Evolutionary conservation across 805 yeast species (phyloP).

Genomic region (Starmerella ratchasimensis): DNA sequence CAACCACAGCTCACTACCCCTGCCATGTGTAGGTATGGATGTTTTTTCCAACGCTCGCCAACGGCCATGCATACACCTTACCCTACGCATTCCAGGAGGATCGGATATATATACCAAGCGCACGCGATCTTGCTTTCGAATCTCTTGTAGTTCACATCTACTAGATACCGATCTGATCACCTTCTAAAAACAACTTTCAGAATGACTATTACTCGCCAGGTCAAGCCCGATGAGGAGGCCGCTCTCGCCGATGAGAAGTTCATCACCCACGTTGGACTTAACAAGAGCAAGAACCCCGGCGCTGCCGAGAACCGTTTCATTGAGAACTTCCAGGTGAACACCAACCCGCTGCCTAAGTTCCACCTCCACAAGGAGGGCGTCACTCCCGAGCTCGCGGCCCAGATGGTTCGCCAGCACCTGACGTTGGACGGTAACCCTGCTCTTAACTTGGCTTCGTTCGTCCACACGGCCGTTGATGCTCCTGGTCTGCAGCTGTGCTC

Average conservation of each 20-base stretch:
- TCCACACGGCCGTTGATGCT: conserved; percentile 56
- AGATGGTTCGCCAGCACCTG: conserved; percentile 57
- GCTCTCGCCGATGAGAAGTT: conserved; percentile 3
- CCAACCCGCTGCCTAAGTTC: conserved; percentile 37
- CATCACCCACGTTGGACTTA: too few relatives aligned
- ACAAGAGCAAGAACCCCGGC: neutral
- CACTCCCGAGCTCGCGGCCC: conserved; percentile 39
- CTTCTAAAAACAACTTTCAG: too few relatives aligned
- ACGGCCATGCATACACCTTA: too few relatives aligned
- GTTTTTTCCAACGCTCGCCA: too few relatives aligned
- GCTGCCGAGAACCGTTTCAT: neutral
- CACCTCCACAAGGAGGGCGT: conserved; percentile 46
- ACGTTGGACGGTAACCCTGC: conserved; percentile 73
- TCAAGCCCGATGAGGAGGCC: conserved; percentile 11
- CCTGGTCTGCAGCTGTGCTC: conserved; percentile 39
- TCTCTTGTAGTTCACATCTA: too few relatives aligned
- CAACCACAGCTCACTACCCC: too few relatives aligned
- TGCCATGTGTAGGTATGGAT: too few relatives aligned
- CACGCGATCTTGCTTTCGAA: too few relatives aligned
- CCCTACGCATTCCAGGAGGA: too few relatives aligned
- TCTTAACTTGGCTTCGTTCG: conserved; percentile 78
- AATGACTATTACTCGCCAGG: conserved; percentile 10
- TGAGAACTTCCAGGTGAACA: conserved; percentile 1
- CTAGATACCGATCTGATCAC: too few relatives aligned
- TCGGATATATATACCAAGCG: too few relatives aligned